Evolutionary conservation across 805 yeast species (phyloP).

Genomic region (Saccharomycopsis javanensis): DNA sequence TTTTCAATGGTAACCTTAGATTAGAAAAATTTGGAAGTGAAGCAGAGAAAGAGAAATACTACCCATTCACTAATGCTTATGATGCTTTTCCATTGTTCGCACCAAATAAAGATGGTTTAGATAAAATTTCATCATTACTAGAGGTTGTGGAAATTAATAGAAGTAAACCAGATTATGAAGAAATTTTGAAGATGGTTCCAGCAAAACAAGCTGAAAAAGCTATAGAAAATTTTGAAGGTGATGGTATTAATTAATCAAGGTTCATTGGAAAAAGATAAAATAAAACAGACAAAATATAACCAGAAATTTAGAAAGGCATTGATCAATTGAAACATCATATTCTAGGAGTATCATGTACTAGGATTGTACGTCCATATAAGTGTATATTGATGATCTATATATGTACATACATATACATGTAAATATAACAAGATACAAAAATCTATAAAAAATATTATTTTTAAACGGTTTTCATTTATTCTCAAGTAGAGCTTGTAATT

Average conservation of each 20-base stretch:
- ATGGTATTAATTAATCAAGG: not conserved
- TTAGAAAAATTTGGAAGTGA: constrained; percentile 40
- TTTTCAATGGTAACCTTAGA: constrained; percentile 61
- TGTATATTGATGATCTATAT: not conserved
- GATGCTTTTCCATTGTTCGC: constrained; percentile 19
- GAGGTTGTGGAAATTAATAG: constrained; percentile 10
- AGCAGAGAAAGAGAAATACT: constrained; percentile 25
- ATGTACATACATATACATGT: not conserved
- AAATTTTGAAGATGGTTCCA: constrained; percentile 14
- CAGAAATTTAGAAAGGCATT: not conserved
- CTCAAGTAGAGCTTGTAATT: constrained; percentile 2
- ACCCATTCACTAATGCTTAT: constrained; percentile 11
- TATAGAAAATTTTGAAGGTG: constrained; percentile 8
- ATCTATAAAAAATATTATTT: not conserved
- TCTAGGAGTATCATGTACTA: not conserved
- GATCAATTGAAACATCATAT: not conserved
- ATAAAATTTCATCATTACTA: constrained; percentile 4
- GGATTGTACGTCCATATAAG: not conserved
- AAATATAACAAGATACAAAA: not conserved
- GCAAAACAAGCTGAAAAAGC: constrained; percentile 19
- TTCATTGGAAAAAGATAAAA: not conserved
- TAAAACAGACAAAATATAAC: not conserved
- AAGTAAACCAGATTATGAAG: constrained; percentile 6
- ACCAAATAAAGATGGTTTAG: constrained; percentile 1
- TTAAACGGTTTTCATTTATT: not conserved